Base-by-base conservation (phyloP, 805 yeast species). In the Candida jianshihensis region DNA sequence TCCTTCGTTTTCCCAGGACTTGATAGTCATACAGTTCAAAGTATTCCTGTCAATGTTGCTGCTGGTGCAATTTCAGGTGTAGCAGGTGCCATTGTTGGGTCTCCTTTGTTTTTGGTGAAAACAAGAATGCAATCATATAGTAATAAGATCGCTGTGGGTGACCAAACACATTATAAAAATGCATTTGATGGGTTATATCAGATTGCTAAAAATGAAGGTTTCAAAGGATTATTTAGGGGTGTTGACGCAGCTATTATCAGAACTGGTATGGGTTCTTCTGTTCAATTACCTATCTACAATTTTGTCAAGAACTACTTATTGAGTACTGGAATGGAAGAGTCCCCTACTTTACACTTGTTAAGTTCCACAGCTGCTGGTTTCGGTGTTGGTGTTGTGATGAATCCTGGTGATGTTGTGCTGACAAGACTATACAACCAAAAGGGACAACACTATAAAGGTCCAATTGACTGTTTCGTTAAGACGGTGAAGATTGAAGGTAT, bases 71-170 rank as follows among this genome's bases (percentile, higher is more conserved):
- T 73, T 4, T 80, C 95, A 2, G 98, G 98, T 39, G 73, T 81
- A 17, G 78, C 87, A 30, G 98, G 97, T 40, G 96, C 96, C 14
- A 63, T 82, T 20, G 50, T 84, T 26, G 96, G 97, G 5, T 86
- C 96, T 3, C 98, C 98, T 10, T 73, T 92, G 54, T 92, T 85
- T 57, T 71, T 92, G 47, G 78, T 92, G 47, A 92, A 92, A 64
- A 94, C 97, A 2, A 74, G 98, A 67, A 86, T 92, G 95, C 98
- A 92, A 65, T 83, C 97, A 2, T 92, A 76, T 60, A 82, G 95
- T 14, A 71, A 70, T 10, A 53, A 64, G 3, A 64, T 80, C 41
- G 68, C 76, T 31, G 78, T 89, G 33, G 98, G 98, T 34, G 90
- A 88, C 53, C 98, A 92, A 60, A 87, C 97, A 0, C 84, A 83